phyloP scores from a whole-genome alignment of 2,329 filamentous ascomycete species.

The Sclerotinia trifoliorum region DNA sequence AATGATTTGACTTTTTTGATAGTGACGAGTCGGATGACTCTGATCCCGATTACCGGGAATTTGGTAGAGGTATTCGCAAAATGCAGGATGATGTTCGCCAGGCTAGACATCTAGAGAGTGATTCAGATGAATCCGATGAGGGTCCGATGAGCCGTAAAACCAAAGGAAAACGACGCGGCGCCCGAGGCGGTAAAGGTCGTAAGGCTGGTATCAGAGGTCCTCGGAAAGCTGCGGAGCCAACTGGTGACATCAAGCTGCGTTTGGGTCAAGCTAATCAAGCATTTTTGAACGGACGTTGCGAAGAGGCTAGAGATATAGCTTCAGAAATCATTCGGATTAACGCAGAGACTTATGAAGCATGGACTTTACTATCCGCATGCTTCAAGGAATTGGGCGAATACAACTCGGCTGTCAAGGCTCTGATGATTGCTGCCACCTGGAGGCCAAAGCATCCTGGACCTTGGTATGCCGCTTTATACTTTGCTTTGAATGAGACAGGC shows the following conservation, averaged over 20 bases:
- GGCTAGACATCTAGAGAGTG: constrained; percentile 27
- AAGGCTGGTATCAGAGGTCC: constrained; percentile 40
- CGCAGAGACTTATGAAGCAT: constrained; percentile 64
- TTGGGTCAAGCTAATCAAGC: constrained; percentile 66
- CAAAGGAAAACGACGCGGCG: constrained; percentile 16
- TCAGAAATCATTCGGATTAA: constrained; percentile 67
- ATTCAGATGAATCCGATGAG: constrained; percentile 12
- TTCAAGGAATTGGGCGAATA: constrained; percentile 59
- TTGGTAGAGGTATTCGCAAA: constrained; percentile 43
- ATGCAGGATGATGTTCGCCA: constrained; percentile 38
- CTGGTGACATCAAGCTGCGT: constrained; percentile 67
- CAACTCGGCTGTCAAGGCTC: constrained; percentile 57
- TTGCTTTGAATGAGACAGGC: constrained; percentile 53
- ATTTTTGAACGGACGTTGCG: constrained; percentile 62
- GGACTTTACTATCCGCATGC: constrained; percentile 60
- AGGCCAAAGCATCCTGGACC: constrained; percentile 58
- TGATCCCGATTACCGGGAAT: constrained; percentile 46
- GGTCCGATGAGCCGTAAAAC: not conserved
- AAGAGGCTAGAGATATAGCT: constrained; percentile 57
- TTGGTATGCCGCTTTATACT: constrained; percentile 59
- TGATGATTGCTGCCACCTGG: constrained; percentile 61
- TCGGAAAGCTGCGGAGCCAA: constrained; percentile 62
- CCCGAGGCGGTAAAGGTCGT: not conserved
- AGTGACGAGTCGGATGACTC: constrained; percentile 35
- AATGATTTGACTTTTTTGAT: not conserved